A percentile compares a stretch with the other conserved stretches of the same genome.
These are phyloP conservation scores for Colletotrichum sp. DNA, from an alignment of 2,329 filamentous ascomycete genomes.

Conservation along the genomic window DNA sequence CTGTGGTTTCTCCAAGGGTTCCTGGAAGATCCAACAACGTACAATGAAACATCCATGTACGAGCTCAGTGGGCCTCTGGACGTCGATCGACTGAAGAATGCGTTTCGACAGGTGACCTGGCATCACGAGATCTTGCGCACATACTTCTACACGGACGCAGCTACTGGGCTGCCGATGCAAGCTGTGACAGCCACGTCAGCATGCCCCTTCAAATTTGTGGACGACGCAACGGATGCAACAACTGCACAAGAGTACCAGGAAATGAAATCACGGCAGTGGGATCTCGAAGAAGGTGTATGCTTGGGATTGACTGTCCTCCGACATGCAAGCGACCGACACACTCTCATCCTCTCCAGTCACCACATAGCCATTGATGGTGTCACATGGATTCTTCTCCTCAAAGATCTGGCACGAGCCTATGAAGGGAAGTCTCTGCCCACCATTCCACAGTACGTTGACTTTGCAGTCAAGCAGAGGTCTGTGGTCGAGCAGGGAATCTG, in stretches of 20 bases:
- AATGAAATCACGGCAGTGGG: neutral
- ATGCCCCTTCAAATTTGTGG: neutral
- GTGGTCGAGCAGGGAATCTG: slow-evolving; percentile 31
- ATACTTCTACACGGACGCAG: slow-evolving; percentile 23
- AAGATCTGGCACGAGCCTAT: slow-evolving; percentile 50
- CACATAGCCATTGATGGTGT: slow-evolving; percentile 57
- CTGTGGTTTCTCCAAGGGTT: slow-evolving; percentile 44
- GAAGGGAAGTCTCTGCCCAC: slow-evolving; percentile 26
- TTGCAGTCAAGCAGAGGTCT: slow-evolving; percentile 32
- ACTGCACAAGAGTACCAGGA: neutral
- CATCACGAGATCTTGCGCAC: slow-evolving; percentile 40
- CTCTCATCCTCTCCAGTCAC: slow-evolving; percentile 48
- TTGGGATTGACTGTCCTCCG: neutral
- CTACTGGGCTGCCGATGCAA: neutral
- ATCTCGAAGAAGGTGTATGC: neutral
- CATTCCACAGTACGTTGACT: slow-evolving; percentile 39
- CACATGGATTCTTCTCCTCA: slow-evolving; percentile 46
- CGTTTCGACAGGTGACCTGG: slow-evolving; percentile 32
- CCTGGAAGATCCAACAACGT: slow-evolving; percentile 40
- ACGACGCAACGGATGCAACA: neutral
- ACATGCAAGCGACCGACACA: slow-evolving; percentile 28
- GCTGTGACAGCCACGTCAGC: neutral
- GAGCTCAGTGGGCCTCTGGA: slow-evolving; percentile 36
- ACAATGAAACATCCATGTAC: slow-evolving; percentile 41
- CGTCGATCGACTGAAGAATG: slow-evolving; percentile 32